Conservation (phyloP, 2,329 filamentous ascomycete species). For the Aureobasidium sp. region DNA sequence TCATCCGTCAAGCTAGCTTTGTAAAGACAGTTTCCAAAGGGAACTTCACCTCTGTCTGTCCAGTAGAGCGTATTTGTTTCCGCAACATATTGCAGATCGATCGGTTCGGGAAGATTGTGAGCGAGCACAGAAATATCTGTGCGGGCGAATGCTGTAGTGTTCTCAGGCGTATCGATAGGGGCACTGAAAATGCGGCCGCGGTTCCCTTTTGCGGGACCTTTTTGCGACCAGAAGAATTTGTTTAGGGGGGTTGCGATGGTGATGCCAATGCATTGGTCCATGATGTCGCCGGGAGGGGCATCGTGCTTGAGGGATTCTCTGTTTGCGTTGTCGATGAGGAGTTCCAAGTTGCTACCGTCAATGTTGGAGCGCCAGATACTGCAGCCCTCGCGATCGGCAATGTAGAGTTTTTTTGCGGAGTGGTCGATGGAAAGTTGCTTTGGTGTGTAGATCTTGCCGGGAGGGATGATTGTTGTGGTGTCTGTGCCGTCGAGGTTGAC, state of each 20-base stretch:
- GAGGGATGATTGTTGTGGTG: constrained; percentile 36
- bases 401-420: constrained; percentile 30
- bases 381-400: constrained; percentile 39
- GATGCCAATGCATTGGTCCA: constrained; percentile 51
- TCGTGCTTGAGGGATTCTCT: background rate
- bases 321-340: constrained; percentile 34
- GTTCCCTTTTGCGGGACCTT: constrained; percentile 46
- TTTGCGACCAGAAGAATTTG: constrained; percentile 55
- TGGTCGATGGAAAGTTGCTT: constrained; percentile 35
- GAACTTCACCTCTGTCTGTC: constrained; percentile 54
- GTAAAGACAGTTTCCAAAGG: constrained; percentile 49
- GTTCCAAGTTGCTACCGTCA: constrained; percentile 30
- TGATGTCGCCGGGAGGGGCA: background rate
- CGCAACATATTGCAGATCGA: constrained; percentile 52
- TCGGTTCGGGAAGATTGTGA: constrained; percentile 46
- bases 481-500: constrained; percentile 22
- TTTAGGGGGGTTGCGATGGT: constrained; percentile 37
- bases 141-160: constrained; percentile 30
- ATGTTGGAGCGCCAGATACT: constrained; percentile 30
- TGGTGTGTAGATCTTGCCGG: constrained; percentile 44
- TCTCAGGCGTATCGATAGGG: constrained; percentile 33
- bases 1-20: constrained; percentile 13
- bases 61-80: constrained; percentile 45
- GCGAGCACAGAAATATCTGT: constrained; percentile 40
- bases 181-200: constrained; percentile 50